Evolutionary conservation across 140 eudicot species (phyloP).

Genomic region (Ambrosia hybrid): DNA sequence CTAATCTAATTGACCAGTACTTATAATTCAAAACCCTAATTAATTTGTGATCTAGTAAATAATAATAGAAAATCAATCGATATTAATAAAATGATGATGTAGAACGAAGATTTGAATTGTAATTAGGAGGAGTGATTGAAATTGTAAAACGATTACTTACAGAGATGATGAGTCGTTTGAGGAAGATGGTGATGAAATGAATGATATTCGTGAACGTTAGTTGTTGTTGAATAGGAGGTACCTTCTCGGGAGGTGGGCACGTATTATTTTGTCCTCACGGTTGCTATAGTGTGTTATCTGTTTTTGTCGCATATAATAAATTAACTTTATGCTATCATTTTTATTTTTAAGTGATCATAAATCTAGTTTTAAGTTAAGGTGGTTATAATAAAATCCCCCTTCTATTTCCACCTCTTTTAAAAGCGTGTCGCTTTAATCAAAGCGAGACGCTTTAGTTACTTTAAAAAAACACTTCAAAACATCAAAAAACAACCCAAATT

Average conservation of each 20-base stretch:
- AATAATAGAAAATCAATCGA: slow-evolving; percentile 13
- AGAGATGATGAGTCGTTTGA: slow-evolving; percentile 29
- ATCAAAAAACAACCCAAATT: too few relatives aligned
- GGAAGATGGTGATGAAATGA: slow-evolving; percentile 23
- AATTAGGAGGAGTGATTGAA: neutral
- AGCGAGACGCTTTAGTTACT: too few relatives aligned
- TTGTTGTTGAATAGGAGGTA: slow-evolving; percentile 19
- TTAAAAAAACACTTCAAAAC: too few relatives aligned
- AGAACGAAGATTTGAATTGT: neutral
- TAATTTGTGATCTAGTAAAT: slow-evolving; percentile 25
- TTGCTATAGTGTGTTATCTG: neutral
- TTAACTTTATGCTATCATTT: too few relatives aligned
- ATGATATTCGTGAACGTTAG: slow-evolving; percentile 17
- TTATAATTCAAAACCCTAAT: slow-evolving; percentile 20
- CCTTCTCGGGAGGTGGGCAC: slow-evolving; percentile 26
- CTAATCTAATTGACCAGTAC: neutral
- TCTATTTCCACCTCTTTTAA: too few relatives aligned
- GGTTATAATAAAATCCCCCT: too few relatives aligned
- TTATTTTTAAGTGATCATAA: too few relatives aligned
- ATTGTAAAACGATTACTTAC: slow-evolving; percentile 30
- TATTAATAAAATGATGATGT: neutral
- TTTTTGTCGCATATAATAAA: too few relatives aligned
- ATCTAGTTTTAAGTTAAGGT: too few relatives aligned
- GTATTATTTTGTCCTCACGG: slow-evolving; percentile 17
- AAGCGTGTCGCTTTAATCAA: too few relatives aligned